Conservation (phyloP, 352 stramenopile genomes). For the Phytophthora agathidicida region DNA sequence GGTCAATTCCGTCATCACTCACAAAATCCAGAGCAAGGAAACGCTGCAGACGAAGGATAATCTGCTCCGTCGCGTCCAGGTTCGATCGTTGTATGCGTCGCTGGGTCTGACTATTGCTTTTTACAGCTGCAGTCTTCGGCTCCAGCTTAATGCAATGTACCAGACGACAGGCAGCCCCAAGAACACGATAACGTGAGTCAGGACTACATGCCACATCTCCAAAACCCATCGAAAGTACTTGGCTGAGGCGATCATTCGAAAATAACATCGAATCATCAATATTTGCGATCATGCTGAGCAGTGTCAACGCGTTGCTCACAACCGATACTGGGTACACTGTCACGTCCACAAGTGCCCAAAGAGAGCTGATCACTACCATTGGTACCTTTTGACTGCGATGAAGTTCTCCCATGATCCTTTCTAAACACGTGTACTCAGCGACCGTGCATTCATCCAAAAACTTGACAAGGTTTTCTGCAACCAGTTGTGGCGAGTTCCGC, state of each 20-base stretch:
- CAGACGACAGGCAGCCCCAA: conserved; percentile 66
- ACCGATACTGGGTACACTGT: conserved; percentile 59
- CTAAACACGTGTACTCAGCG: conserved; percentile 78
- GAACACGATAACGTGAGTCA: conserved; percentile 55
- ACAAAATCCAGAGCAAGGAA: conserved; percentile 91
- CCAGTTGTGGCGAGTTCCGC: conserved; percentile 44
- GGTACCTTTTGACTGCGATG: conserved; percentile 66
- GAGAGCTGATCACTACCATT: conserved; percentile 60
- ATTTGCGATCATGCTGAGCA: conserved; percentile 75
- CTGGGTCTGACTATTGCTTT: conserved; percentile 47
- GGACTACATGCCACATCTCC: conserved; percentile 54
- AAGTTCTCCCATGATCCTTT: conserved; percentile 74
- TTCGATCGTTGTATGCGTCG: conserved; percentile 75
- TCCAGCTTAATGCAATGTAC: conserved; percentile 71
- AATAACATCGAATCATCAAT: conserved; percentile 71
- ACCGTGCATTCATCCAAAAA: conserved; percentile 81
- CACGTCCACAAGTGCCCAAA: conserved; percentile 78
- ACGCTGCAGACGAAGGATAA: conserved; percentile 88
- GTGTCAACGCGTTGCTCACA: conserved; percentile 61
- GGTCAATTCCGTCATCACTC: conserved; percentile 57
- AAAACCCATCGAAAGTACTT: conserved; percentile 68
- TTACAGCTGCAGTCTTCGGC: conserved; percentile 37
- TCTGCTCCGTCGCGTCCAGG: conserved; percentile 87
- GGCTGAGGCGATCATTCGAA: conserved; percentile 57
- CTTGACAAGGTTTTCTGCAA: conserved; percentile 74